Evolutionary conservation across 768 basidiomycete genomes (phyloP), one percentile per base, ranked within the genome.

Genomic region (Tylopilus sp.): DNA sequence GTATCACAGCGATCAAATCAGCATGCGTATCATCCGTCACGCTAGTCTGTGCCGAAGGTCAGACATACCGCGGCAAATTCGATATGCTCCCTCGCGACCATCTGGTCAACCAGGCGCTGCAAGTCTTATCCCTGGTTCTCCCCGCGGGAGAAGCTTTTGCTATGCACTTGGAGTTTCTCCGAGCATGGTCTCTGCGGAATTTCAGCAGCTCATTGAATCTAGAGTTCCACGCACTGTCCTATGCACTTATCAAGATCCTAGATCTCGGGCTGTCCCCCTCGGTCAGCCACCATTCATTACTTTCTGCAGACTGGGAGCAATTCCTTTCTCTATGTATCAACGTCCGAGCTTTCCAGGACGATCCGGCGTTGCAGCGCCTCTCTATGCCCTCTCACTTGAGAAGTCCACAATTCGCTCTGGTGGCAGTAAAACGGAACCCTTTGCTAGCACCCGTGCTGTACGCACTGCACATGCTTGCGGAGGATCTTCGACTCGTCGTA

Each of bases 391-490:
- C 56, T 23, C 53, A 42, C 59, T 31, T 55, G 52, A 50, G 71
- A 70, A 44, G 59, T 69, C 43, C 52, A 48, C 35, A 51, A 52
- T 50, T 68, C 59, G 48, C 57, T 51, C 28, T 64, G 53, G 44
- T 57, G 50, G 42, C 60, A 57, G 3, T 61, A 53, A 64, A 59
- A 48, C 75, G 78, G 12, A 77, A 80, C 44, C 66, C 67, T 20
- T 66, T 79, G 15, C 70, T 85, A 15, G 80, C 80, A 0, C 79
- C 80, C 2, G 73, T 86, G 23, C 71, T 95, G 12, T 81, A 85
- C 52, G 86, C 83, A 0, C 68, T 98, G 2, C 94, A 98, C 63
- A 79, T 84, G 40, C 75, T 95, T 2, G 92, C 79, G 0, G 91
- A 88, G 62, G 79, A 86, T 51, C 66, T 86, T 28, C 78, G 85